A percentile compares a stretch with the other conserved stretches of the same genome.
Conservation (phyloP, 1,284 basidiomycete genomes). For the Vanrija humicola region DNA sequence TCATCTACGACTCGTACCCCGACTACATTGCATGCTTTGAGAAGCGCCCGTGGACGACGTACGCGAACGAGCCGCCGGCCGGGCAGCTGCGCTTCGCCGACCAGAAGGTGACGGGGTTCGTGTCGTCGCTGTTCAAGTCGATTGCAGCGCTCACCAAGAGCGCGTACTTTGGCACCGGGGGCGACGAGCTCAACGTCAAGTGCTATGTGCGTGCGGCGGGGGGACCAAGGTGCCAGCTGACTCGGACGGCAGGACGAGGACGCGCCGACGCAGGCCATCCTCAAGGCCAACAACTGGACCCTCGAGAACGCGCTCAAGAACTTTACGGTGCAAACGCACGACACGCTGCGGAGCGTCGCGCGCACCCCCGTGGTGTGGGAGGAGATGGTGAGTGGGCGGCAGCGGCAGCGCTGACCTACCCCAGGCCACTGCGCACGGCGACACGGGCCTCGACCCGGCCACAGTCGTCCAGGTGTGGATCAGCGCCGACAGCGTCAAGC, state of each 20-base stretch:
- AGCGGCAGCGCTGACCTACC: too few species aligned
- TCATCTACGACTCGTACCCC: slow-evolving; percentile 62
- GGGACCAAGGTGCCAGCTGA: too few species aligned
- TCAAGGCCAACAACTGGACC: slow-evolving; percentile 35
- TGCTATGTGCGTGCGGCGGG: slow-evolving; percentile 46
- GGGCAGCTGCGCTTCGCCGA: slow-evolving; percentile 71
- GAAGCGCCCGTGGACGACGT: slow-evolving; percentile 57
- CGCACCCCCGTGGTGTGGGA: slow-evolving; percentile 70
- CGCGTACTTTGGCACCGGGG: slow-evolving; percentile 68
- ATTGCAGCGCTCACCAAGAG: slow-evolving; percentile 31
- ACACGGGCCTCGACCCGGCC: slow-evolving; percentile 59
- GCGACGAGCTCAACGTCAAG: slow-evolving; percentile 70
- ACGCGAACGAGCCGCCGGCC: slow-evolving; percentile 61
- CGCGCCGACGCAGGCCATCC: slow-evolving; percentile 55
- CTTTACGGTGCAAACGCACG: slow-evolving; percentile 60
- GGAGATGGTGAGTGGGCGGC: slow-evolving; percentile 46
- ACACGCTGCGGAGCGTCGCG: slow-evolving; percentile 49
- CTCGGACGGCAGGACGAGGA: slow-evolving; percentile 56
- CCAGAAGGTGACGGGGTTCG: slow-evolving; percentile 51
- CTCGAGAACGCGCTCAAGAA: slow-evolving; percentile 61
- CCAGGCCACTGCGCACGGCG: slow-evolving; percentile 44
- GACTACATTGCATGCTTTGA: slow-evolving; percentile 69
- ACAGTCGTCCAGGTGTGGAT: slow-evolving; percentile 73
- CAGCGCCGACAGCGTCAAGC: slow-evolving; percentile 58
- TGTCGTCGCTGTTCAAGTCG: slow-evolving; percentile 51